Conservation (phyloP, 441 rosid species). For the Theobroma grandiflorum region DNA sequence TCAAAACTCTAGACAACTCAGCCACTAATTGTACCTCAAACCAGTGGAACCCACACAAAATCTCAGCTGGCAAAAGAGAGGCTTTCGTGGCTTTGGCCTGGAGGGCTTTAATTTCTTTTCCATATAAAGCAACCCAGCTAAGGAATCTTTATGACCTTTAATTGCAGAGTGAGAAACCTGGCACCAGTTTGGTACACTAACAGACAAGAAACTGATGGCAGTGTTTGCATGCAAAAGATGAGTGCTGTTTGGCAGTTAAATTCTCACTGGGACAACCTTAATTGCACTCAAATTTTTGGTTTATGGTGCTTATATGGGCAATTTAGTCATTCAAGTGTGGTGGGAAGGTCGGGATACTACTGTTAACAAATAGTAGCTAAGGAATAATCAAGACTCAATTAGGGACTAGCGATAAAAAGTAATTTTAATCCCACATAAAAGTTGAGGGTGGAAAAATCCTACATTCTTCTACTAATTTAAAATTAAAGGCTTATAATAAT, state of each 20-base stretch:
- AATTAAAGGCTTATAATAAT: not conserved
- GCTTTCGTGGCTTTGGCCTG: not conserved
- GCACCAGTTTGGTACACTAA: not conserved
- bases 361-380: not conserved
- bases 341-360: not conserved
- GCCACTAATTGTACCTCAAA: not conserved
- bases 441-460: not conserved
- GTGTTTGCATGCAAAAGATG: not conserved
- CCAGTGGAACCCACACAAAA: not conserved
- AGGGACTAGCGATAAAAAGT: too few relatives aligned
- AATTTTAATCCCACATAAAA: not conserved
- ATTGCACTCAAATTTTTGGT: not conserved
- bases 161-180: not conserved
- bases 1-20: not conserved
- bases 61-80: not conserved
- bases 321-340: not conserved
- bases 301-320: not conserved
- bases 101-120: not conserved
- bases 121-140: not conserved
- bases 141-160: not conserved
- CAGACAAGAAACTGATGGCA: not conserved
- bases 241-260: not conserved
- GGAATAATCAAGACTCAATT: too few relatives aligned
- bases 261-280: not conserved
- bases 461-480: not conserved